A percentile compares a stretch with the other conserved stretches of the same genome.
Evolutionary conservation across 176 grass and related monocot genomes (phyloP).

Genomic region (Oryza longistaminata): DNA sequence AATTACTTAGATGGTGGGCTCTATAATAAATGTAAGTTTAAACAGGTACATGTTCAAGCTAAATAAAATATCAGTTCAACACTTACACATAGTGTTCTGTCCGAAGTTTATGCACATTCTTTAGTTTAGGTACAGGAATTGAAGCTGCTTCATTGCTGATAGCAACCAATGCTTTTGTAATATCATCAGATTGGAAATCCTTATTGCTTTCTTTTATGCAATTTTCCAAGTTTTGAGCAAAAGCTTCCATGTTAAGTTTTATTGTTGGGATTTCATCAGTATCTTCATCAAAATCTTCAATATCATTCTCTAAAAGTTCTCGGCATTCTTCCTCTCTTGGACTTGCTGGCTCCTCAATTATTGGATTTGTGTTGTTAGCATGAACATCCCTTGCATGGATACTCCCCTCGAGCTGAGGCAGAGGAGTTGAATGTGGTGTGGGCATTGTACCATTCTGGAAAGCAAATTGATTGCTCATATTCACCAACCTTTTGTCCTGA

Average conservation of each 20-base stretch:
- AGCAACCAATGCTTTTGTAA: slow-evolving; percentile 79
- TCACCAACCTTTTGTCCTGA: slow-evolving; percentile 57
- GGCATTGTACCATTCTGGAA: slow-evolving; percentile 41
- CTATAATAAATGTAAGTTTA: slow-evolving; percentile 10
- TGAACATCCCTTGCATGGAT: slow-evolving; percentile 29
- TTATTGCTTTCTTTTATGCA: slow-evolving; percentile 67
- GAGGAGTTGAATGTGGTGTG: slow-evolving; percentile 12
- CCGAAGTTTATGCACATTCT: slow-evolving; percentile 78
- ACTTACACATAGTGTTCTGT: slow-evolving; percentile 93
- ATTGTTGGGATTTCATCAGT: slow-evolving; percentile 86
- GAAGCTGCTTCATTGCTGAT: slow-evolving; percentile 71
- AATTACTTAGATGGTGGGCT: slow-evolving; percentile 8
- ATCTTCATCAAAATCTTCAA: slow-evolving; percentile 72
- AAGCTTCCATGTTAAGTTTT: slow-evolving; percentile 79
- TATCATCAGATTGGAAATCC: slow-evolving; percentile 65
- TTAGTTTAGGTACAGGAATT: slow-evolving; percentile 82
- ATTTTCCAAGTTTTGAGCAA: slow-evolving; percentile 71
- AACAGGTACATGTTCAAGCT: slow-evolving; percentile 19
- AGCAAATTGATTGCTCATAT: slow-evolving; percentile 33
- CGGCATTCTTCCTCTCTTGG: slow-evolving; percentile 53
- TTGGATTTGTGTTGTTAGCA: slow-evolving; percentile 62
- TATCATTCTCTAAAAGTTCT: slow-evolving; percentile 51
- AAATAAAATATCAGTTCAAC: slow-evolving; percentile 1
- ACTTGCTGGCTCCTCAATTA: slow-evolving; percentile 89
- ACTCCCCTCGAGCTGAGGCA: slow-evolving; percentile 41